A percentile compares a stretch with the other conserved stretches of the same genome.
These are phyloP conservation scores for Vanrija sp. DNA, from an alignment of 1,284 basidiomycete species.

Conservation along the genomic window DNA sequence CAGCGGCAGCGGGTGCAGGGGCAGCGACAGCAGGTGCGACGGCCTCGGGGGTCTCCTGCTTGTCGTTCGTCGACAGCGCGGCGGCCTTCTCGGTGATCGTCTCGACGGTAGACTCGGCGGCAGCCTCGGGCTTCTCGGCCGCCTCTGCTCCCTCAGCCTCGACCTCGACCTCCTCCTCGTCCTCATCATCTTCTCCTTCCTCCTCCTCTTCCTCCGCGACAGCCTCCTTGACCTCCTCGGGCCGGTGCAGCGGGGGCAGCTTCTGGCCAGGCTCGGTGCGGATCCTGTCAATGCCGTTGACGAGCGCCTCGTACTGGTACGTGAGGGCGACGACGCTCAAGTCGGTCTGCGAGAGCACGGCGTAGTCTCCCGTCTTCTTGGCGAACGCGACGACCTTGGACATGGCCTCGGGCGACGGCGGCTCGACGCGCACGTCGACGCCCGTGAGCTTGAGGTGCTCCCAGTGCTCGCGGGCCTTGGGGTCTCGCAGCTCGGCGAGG, in stretches of 20 bases:
- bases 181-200: conserved; percentile 42
- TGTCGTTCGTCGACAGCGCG: conserved; percentile 3
- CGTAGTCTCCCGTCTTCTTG: conserved; percentile 94
- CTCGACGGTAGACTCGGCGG: conserved; percentile 12
- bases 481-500: conserved; percentile 80
- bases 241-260: conserved; percentile 6
- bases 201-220: conserved; percentile 45
- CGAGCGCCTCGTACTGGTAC: conserved; percentile 64
- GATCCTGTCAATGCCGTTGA: conserved; percentile 53
- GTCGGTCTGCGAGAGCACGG: conserved; percentile 88
- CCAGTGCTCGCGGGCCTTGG: conserved; percentile 77
- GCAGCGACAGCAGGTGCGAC: background rate
- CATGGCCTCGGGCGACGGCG: conserved; percentile 68
- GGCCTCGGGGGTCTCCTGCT: background rate
- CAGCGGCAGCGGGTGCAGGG: background rate
- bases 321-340: conserved; percentile 87
- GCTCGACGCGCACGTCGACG: conserved; percentile 68
- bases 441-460: conserved; percentile 61
- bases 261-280: conserved; percentile 54
- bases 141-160: conserved; percentile 7
- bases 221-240: conserved; percentile 30
- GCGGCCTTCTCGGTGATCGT: conserved; percentile 4
- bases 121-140: background rate
- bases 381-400: conserved; percentile 83
- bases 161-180: conserved; percentile 50